Conservation (phyloP, 208 protist species). For the Leishmania braziliensis region DNA sequence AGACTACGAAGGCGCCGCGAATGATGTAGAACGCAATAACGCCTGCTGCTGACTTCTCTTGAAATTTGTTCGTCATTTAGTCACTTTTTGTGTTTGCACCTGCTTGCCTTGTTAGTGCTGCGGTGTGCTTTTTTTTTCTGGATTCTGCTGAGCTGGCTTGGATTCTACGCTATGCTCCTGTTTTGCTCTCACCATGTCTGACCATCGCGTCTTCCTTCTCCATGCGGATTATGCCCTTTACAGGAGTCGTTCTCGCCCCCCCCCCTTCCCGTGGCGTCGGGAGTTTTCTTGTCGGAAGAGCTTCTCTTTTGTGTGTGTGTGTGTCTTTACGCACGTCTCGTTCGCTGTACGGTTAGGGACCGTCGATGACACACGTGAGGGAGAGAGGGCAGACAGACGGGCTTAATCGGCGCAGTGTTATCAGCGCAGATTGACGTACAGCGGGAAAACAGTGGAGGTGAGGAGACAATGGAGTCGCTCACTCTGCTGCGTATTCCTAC, state of each 20-base stretch:
- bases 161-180: conserved; percentile 11
- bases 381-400: neutral
- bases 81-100: neutral
- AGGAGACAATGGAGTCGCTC: neutral
- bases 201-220: conserved; percentile 4
- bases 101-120: neutral
- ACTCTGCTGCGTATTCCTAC: neutral
- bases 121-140: conserved; percentile 6
- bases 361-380: neutral
- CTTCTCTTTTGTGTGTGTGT: neutral
- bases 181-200: conserved; percentile 4
- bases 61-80: neutral
- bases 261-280: too few species aligned
- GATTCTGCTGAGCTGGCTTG: conserved; percentile 2
- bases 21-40: neutral
- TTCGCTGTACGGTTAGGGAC: neutral
- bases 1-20: too few species aligned
- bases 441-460: neutral
- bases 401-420: neutral
- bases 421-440: neutral
- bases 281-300: too few species aligned
- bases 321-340: neutral
- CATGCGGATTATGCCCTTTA: too few species aligned
- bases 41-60: neutral
- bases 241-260: too few species aligned